Conservation (phyloP, 2,329 filamentous ascomycete species). For the Fusarium illudens region DNA sequence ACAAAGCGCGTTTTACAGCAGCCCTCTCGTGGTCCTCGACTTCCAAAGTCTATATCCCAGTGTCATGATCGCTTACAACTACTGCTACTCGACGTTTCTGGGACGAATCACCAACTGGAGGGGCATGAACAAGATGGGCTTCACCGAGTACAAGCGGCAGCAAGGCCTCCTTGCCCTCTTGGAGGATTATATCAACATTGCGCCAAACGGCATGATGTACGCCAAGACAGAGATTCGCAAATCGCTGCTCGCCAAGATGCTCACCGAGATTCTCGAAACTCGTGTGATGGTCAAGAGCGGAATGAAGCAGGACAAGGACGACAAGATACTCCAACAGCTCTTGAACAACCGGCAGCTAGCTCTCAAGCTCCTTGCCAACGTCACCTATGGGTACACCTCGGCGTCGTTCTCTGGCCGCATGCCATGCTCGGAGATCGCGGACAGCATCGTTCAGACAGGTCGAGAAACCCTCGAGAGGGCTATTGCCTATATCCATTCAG, state of each 20-base stretch:
- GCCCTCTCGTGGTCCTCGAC: constrained; percentile 88
- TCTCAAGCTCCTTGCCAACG: constrained; percentile 96
- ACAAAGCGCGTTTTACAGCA: constrained; percentile 91
- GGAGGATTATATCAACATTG: constrained; percentile 86
- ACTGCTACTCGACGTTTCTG: constrained; percentile 97
- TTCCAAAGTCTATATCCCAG: constrained; percentile 97
- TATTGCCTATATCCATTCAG: constrained; percentile 90
- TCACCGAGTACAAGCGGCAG: constrained; percentile 84
- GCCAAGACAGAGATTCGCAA: constrained; percentile 85
- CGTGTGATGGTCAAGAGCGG: constrained; percentile 97
- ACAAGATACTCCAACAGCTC: constrained; percentile 83
- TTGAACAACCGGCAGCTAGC: constrained; percentile 94
- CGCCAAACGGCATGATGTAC: constrained; percentile 98
- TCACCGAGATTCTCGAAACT: constrained; percentile 94
- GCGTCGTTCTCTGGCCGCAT: constrained; percentile 96
- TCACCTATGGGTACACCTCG: constrained; percentile 97
- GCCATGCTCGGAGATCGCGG: constrained; percentile 97
- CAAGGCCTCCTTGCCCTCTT: constrained; percentile 78
- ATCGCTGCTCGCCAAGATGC: constrained; percentile 93
- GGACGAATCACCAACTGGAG: constrained; percentile 87
- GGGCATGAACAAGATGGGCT: constrained; percentile 94
- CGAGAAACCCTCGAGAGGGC: constrained; percentile 94
- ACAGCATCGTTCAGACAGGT: constrained; percentile 96
- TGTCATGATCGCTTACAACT: constrained; percentile 99
- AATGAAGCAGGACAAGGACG: constrained; percentile 93